Evolutionary conservation across 1,139 yeast species (phyloP), one percentile per base, ranked within the genome.

Genomic region (Magnusiomyces suaveolens): DNA sequence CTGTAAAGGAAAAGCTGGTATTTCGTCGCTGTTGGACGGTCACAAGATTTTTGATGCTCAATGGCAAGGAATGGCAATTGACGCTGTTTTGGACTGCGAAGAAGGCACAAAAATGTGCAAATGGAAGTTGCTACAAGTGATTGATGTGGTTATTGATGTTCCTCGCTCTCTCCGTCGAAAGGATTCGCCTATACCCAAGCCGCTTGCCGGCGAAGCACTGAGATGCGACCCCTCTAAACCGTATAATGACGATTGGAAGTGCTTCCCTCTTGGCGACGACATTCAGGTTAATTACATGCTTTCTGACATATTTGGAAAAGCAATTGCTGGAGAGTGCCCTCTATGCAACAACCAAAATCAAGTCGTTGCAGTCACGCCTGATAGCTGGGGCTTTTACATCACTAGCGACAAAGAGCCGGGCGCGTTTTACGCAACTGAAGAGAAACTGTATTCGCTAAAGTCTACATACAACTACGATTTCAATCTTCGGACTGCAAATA

Each of bases 61-160:
- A 60, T 92, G 97, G 97, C 96, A 90, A 61, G 82, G 92, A 25
- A 84, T 94, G 89, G 80, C 96, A 1, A 81, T 92, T 53, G 97
- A 92, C 66, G 76, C 89, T 26, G 70, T 72, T n/a, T 83, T 92
- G 0, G 73, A 71, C 24, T 83, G 89, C 59, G 59, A 59, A 3
- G 64, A 64, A n/a, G 63, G 55, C 14, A 61, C 58, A 0, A 51
- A 57, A 1, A 52, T 56, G 2, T 85, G 94, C 61, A 69, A 70
- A 38, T 77, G 79, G 63, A 69, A 73, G 25, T 78, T 92, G 80
- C 73, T 76, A 32, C 95, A 87, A 63, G 72, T 79, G n/a, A 81
- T 92, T 24, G 84, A 83, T 60, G 77, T 84, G 53, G 89, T 89
- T 1, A 73, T 87, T 36, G 87, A 90, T 65, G 79, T 87, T 18